A percentile compares a stretch with the other conserved stretches of the same genome.
Conservation (phyloP, 179 eudicot genomes). For the Beta macrorhiza region DNA sequence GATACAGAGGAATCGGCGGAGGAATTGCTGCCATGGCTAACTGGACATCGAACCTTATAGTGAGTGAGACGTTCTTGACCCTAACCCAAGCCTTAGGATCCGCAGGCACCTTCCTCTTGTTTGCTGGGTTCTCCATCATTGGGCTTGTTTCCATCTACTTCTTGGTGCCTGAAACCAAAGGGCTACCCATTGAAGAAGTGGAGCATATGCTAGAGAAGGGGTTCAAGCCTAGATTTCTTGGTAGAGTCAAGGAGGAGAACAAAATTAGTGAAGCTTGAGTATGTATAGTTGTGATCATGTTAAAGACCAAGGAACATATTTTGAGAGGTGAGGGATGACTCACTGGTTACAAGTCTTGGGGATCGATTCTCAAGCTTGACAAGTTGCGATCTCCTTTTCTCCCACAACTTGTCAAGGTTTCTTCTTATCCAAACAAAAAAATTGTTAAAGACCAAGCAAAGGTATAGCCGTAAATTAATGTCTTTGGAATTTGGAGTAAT, state of each 20-base stretch:
- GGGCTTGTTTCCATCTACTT: conserved; percentile 57
- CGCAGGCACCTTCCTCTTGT: conserved; percentile 61
- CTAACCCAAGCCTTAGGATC: conserved; percentile 62
- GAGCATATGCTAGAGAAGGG: conserved; percentile 77
- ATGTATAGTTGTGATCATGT: background rate
- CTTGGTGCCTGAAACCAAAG: conserved; percentile 83
- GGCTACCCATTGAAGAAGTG: conserved; percentile 69
- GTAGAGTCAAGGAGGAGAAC: conserved; percentile 11
- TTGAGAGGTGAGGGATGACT: too few species aligned
- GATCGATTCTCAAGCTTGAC: too few species aligned
- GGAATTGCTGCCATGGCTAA: conserved; percentile 72
- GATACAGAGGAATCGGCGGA: conserved; percentile 69
- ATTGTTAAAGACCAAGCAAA: background rate
- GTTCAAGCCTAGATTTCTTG: conserved; percentile 39
- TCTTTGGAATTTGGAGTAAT: background rate
- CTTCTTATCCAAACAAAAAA: too few species aligned
- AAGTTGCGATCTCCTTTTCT: too few species aligned
- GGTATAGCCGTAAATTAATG: too few species aligned
- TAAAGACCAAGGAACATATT: background rate
- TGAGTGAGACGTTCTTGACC: conserved; percentile 67
- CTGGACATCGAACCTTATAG: conserved; percentile 67
- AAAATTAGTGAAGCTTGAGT: conserved; percentile 13
- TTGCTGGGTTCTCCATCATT: conserved; percentile 52
- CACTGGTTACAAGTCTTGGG: too few species aligned
- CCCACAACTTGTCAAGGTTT: too few species aligned